A percentile compares a stretch with the other conserved stretches of the same genome.
These are phyloP conservation scores for Fusarium verticillioides DNA, from an alignment of 2,329 filamentous ascomycete species.

Conservation along the genomic window DNA sequence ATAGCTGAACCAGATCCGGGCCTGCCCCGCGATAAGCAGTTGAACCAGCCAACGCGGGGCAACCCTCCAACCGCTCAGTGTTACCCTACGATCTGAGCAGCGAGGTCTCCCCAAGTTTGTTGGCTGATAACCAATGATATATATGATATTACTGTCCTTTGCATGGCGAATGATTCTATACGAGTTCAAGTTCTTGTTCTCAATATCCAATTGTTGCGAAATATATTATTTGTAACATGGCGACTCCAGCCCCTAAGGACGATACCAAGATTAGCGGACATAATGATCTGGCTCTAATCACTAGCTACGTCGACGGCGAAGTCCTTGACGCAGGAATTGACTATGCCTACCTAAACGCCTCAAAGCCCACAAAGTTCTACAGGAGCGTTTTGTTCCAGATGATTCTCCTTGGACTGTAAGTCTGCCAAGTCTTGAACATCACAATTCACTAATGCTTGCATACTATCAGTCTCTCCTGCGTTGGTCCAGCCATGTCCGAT, in stretches of 20 bases:
- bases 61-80: background rate
- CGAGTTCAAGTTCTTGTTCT: no score
- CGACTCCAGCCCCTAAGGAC: background rate
- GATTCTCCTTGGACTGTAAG: background rate
- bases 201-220: no score
- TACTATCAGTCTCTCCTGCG: background rate
- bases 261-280: background rate
- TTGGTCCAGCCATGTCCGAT: background rate
- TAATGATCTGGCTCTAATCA: background rate
- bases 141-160: no score
- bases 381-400: conserved; percentile 1
- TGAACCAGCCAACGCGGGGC: background rate
- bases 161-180: no score
- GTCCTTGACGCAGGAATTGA: background rate
- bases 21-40: background rate
- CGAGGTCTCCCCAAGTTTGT: accelerated
- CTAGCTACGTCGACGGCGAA: background rate
- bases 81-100: background rate
- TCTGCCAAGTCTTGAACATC: no score
- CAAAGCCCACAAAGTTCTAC: background rate
- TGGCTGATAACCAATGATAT: background rate
- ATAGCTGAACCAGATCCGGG: background rate
- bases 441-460: background rate
- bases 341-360: background rate
- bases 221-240: background rate